Evolutionary conservation across 2,329 filamentous ascomycete species (phyloP).

Genomic region (Verticillium longisporum): DNA sequence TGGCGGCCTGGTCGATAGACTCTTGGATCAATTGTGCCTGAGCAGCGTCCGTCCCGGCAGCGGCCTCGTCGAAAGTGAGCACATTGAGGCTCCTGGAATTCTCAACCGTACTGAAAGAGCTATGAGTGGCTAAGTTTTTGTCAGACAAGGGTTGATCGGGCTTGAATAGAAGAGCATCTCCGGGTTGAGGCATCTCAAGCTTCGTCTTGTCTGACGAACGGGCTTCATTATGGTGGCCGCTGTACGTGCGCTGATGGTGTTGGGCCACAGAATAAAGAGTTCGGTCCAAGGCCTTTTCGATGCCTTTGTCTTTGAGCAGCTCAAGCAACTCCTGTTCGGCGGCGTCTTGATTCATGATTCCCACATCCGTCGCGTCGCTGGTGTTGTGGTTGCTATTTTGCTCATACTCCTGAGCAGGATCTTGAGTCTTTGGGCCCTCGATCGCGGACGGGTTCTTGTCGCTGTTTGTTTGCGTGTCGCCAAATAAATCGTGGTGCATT

Average conservation of each 20-base stretch:
- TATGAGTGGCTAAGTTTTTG: no score
- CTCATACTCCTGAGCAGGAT: not conserved
- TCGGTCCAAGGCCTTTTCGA: not conserved
- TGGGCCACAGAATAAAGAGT: not conserved
- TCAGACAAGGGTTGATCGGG: no score
- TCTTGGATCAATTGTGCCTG: no score
- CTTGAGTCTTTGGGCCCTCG: not conserved
- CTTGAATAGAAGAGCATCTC: no score
- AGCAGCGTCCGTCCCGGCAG: no score
- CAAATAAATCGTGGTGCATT: constrained; percentile 7
- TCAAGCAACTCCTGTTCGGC: not conserved
- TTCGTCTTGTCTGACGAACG: no score
- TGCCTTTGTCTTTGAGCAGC: not conserved
- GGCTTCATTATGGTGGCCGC: no score
- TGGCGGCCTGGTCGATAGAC: no score
- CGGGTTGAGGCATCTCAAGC: no score
- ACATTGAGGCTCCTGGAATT: no score
- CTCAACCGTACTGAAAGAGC: no score
- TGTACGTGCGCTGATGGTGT: not conserved
- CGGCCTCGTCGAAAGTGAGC: no score
- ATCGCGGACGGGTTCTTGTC: not conserved
- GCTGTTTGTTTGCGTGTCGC: not conserved
- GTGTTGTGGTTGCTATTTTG: not conserved
- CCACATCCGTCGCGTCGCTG: not conserved
- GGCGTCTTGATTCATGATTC: not conserved